These are phyloP conservation scores for Penicillium aurantiogriseum DNA, from an alignment of 2,329 filamentous ascomycete species.

Conservation along the genomic window DNA sequence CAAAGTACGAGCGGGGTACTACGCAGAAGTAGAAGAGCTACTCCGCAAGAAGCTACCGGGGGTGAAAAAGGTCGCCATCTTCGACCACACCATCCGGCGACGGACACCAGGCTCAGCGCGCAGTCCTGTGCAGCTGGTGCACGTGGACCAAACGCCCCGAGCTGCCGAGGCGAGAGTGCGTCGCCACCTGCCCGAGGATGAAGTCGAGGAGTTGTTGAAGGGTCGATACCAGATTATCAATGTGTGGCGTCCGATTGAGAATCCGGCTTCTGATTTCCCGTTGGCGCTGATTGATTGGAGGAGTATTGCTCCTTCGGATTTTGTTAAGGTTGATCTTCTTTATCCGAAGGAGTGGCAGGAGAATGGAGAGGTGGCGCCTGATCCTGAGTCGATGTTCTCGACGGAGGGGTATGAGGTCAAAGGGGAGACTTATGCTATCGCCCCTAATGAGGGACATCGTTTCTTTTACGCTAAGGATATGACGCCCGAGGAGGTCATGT, in stretches of 20 bases:
- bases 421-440: conserved; percentile 63
- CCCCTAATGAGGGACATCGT: conserved; percentile 56
- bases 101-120: conserved; percentile 55
- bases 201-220: conserved; percentile 57
- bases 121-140: conserved; percentile 67
- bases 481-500: conserved; percentile 56
- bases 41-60: conserved; percentile 55
- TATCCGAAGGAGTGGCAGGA: conserved; percentile 61
- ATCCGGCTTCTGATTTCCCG: conserved; percentile 64
- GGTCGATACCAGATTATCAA: conserved; percentile 67
- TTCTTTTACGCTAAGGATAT: conserved; percentile 69
- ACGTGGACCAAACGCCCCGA: conserved; percentile 67
- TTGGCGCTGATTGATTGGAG: conserved; percentile 67
- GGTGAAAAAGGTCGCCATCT: conserved; percentile 64
- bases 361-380: conserved; percentile 58
- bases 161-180: conserved; percentile 63
- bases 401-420: conserved; percentile 61
- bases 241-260: conserved; percentile 66
- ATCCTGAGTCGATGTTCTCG: conserved; percentile 46
- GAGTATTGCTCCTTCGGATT: conserved; percentile 56
- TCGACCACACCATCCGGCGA: conserved; percentile 69
- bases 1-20: conserved; percentile 58
- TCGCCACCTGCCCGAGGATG: conserved; percentile 56
- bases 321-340: conserved; percentile 61
- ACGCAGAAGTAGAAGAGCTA: conserved; percentile 59